These are phyloP conservation scores for Calocybe cyanea DNA, from an alignment of 768 basidiomycete species.

Conservation along the genomic window DNA sequence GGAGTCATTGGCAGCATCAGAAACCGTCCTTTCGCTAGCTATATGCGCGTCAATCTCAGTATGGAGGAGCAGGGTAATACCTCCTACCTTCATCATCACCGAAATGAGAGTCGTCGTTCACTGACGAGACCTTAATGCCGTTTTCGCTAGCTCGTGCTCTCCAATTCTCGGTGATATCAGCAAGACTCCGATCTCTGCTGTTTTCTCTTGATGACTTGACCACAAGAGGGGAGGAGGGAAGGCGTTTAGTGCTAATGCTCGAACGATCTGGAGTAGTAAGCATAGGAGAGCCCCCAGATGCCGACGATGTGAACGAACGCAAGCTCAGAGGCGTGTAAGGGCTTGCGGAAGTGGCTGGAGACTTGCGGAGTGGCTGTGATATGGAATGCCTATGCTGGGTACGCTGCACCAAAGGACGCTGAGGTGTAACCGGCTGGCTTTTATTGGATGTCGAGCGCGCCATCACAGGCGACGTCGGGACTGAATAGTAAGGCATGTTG, in stretches of 20 bases:
- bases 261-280: slow-evolving; percentile 59
- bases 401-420: slow-evolving; percentile 45
- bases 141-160: slow-evolving; percentile 67
- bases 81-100: slow-evolving; percentile 43
- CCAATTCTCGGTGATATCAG: slow-evolving; percentile 68
- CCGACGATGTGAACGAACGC: slow-evolving; percentile 55
- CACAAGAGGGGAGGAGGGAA: slow-evolving; percentile 45
- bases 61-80: slow-evolving; percentile 14
- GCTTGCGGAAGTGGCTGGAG: slow-evolving; percentile 61
- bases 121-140: slow-evolving; percentile 60
- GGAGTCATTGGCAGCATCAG: slow-evolving; percentile 45
- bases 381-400: slow-evolving; percentile 40
- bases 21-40: slow-evolving; percentile 50
- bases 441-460: slow-evolving; percentile 32
- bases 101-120: slow-evolving; percentile 45
- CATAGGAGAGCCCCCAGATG: slow-evolving; percentile 47
- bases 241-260: slow-evolving; percentile 34
- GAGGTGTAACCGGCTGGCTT: slow-evolving; percentile 59
- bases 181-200: slow-evolving; percentile 43
- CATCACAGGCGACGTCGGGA: slow-evolving; percentile 45
- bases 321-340: slow-evolving; percentile 71
- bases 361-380: slow-evolving; percentile 45
- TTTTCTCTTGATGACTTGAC: slow-evolving; percentile 15
- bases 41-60: slow-evolving; percentile 35
- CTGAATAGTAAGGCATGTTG: slow-evolving; percentile 28